These are phyloP conservation scores for Cotoneaster glaucophyllus DNA, from an alignment of 306 rosid species.

Conservation along the genomic window DNA sequence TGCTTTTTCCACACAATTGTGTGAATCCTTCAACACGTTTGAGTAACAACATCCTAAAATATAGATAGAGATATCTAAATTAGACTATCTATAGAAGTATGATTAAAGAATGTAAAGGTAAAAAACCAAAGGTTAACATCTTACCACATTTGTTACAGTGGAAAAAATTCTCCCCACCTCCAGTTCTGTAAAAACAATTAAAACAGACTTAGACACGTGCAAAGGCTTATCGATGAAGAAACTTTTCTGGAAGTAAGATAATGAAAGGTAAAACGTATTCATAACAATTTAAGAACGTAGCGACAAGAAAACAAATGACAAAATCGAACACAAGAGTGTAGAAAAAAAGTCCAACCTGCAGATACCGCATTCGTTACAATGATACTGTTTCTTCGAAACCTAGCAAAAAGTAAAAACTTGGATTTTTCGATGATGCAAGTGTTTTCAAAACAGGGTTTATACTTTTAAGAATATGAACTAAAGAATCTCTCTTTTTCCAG, in stretches of 20 bases:
- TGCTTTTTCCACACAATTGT: constrained; percentile 71
- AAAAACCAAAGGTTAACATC: not conserved
- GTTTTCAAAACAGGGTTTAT: not conserved
- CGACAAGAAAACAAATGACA: not conserved
- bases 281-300: not conserved
- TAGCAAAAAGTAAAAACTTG: constrained; percentile 2
- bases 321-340: not conserved
- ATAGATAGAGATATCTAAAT: not conserved
- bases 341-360: constrained; percentile 61
- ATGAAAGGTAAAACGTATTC: not conserved
- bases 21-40: constrained; percentile 45
- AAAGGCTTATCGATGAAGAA: not conserved
- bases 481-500: not conserved
- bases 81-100: not conserved
- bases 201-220: not conserved
- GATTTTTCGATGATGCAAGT: not conserved
- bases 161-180: constrained; percentile 65
- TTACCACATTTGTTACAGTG: constrained; percentile 71
- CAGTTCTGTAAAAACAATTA: constrained; percentile 40
- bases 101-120: not conserved
- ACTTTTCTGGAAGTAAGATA: not conserved
- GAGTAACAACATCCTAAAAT: constrained; percentile 77
- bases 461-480: not conserved
- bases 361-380: constrained; percentile 79
- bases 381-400: constrained; percentile 65